Base-by-base conservation (phyloP, 441 rosid genomes). In the Populus hybrid region DNA sequence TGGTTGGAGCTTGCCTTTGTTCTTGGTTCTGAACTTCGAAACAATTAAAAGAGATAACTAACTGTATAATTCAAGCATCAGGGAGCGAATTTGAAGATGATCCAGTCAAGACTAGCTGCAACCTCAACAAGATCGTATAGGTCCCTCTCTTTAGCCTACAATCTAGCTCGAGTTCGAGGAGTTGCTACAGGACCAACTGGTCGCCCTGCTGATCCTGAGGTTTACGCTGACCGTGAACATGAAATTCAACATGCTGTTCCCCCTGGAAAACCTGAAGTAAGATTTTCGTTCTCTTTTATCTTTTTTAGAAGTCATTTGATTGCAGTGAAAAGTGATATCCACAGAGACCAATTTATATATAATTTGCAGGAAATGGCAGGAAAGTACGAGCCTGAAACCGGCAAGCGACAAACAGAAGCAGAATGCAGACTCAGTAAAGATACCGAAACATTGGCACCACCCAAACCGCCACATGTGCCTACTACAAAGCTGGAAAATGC, bases 91-190 rank as follows among this genome's bases (percentile, higher is more conserved):
- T 45, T 45, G 24, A 36, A 24, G 71, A 86, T 73, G 79, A 84
- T 79, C 88, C 93, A 81, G 68, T 89, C 88, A 21, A 83, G 89
- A 70, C 14, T 90, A 50, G 87, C 83, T 72, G 73, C 85, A 59
- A n/a, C 82, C 2, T 83, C 83, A 21, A 50, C 78, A 9, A 79
- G 84, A 9, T 72, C 80, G 7, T 76, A 36, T 21, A 28, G 70
- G 73, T 72, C 76, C 2, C 80, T 76, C 8, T n/a, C 18, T 64
- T 67, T 72, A 23, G 38, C 79, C 53, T 42, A 71, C 21, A 70
- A 77, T 1, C 78, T 7, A 76, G 69, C 66, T 12, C 38, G 73
- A 21, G 65, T 63, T 40, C 80, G 79, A 70, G 80, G 84, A 24
- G 82, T 83, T 14, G 84, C 82, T 16, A 75, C 86, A 14, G 65